Base-by-base conservation (phyloP, 352 stramenopile species). In the Peronosclerospora sorghi region DNA sequence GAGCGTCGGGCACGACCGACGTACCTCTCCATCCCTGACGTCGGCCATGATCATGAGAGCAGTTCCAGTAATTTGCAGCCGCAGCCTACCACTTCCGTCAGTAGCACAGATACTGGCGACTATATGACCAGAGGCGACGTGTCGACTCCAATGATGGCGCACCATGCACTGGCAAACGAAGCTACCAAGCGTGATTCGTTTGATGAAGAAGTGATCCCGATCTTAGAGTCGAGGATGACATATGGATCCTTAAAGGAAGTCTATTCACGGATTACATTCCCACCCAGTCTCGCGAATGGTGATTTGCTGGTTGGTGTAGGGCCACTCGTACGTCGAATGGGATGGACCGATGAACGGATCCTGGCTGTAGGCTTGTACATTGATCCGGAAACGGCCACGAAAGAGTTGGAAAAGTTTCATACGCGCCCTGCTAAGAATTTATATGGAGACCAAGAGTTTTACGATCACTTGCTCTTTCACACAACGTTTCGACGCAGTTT, bases 261-360 rank as follows among this genome's bases (percentile, higher is more conserved):
- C 43, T 83, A 79, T 46, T 87, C 74, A 34, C 67, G 65, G 14
- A 71, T 90, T 30, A 86, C 73, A 41, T 90, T 90, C 46, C 78
- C 78, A 13, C 70, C 73, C 9, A 84, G 56, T 46, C 50, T 90
- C 10, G 73, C 73, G 3, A 90, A 83, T 45, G 73, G 73, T 7
- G 78, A 90, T 41, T 52, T 86, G 28, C 52, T 90, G 3, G 65
- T 86, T 4, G 78, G 78, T 8, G 78, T 90, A 5, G 78, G 73
- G 0, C 75, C 74, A 14, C 60, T 90, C 32, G 73, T 90, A 18
- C 73, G 78, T 0, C 74, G 78, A 18, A 76, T 90, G 61, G 74
- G 74, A 12, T 90, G 78, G 78, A 86, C 73, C 4, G 74, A 90
- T 40, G 78, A 90, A 48, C 74, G 74, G 4, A 90, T 90, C 39